Evolutionary conservation across 2,329 filamentous ascomycete genomes (phyloP), one percentile per base, ranked within the genome.

Genomic region (Septoria linicola): DNA sequence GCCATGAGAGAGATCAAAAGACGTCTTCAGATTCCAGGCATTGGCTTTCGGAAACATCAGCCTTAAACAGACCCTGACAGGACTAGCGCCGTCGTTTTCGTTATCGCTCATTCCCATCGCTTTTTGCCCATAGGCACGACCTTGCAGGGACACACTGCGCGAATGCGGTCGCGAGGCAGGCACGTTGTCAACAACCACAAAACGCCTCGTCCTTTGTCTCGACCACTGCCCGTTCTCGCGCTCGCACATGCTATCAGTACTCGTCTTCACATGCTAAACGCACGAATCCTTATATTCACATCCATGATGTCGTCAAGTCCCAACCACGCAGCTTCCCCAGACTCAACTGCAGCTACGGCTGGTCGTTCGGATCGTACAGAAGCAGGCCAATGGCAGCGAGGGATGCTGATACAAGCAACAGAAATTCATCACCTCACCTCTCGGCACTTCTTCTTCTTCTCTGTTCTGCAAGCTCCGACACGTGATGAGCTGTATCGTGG

Each of bases 51-150:
- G 41, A 31, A 44, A 20, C 16, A 20, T 44, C 41, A 44, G 41
- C 41, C 41, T 44, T 44, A 35, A 44, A 40, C 23, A 35, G 41
- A 44, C 41, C 41, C 41, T 44, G 41, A 34, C 30, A 27, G 32
- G 41, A 31, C 16, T 35, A 13, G 30, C 41, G 41, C 30, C 41
- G 31, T 44, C 41, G 41, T 44, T 44, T 31, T 44, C 41, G 41
- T 44, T 27, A 32, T 32, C 41, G 41, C 31, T 32, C 31, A 25
- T n/a, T n/a, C n/a, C n/a, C n/a, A n/a, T n/a, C n/a, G n/a, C n/a
- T n/a, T n/a, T n/a, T 17, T 17, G 25, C 41, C 41, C 32, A 32
- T 21, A 32, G 20, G 23, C 41, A 43, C 41, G 40, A 21, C n/a
- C n/a, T n/a, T n/a, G n/a, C n/a, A n/a, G n/a, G n/a, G n/a, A n/a